Base-by-base conservation (phyloP, 768 basidiomycete genomes). In the Pleurotus cornucopiae region DNA sequence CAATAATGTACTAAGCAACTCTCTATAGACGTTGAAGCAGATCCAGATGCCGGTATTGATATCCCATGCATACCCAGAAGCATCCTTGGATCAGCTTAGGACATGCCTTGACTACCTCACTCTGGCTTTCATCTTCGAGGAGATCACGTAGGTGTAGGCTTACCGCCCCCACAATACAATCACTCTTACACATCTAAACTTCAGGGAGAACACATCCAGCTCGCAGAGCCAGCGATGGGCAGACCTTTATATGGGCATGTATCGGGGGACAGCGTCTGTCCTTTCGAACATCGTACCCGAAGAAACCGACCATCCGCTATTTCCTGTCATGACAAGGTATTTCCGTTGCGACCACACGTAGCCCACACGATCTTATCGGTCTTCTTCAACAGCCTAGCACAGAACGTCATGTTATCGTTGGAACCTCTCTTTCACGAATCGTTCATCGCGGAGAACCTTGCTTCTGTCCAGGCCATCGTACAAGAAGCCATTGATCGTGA, bases 51-150 rank as follows among this genome's bases (percentile, higher is more conserved):
- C 49, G 2, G 49, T 52, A 9, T 37, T 52, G 7, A 52, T 52
- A 16, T 52, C 37, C 37, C 40, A 39, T 21, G 49, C 49, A 21
- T 52, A 52, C 20, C 49, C 49, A 11, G 49, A 39, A 21, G 49
- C 49, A 21, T 39, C 49, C 16, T 37, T 52, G 4, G 34, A 7
- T 40, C 49, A 52, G 11, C 16, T 52, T 14, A 14, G 23, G 13
- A 23, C 38, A 23, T 52, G 49, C 21, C 49, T 52, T 1, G 26
- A 52, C 34, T 52, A 52, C 21, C 49, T 52, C 11, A 40, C 26
- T 39, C 14, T 52, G 39, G 49, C 49, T 23, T 52, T 52, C 37
- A 52, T 52, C 49, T 52, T 52, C 26, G 49, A 52, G 21, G 49
- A 52, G 39, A 52, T 52, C 13, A 52, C 49, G 49, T 52, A 18